Base-by-base conservation (phyloP, 352 stramenopile species). In the Phytopythium aichiense region DNA sequence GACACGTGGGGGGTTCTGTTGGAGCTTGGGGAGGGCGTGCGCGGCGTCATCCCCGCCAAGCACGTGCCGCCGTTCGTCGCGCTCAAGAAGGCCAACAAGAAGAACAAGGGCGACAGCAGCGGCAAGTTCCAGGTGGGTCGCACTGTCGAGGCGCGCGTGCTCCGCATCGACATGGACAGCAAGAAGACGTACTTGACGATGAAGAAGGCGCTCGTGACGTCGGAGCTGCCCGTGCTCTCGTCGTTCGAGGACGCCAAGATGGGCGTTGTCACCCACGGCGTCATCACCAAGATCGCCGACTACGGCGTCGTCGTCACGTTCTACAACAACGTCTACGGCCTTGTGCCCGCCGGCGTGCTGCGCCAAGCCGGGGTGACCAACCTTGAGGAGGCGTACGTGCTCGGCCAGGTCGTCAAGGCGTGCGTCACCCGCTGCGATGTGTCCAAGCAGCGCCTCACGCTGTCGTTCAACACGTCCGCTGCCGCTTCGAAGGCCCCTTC, bases 251-350 rank as follows among this genome's bases (percentile, higher is more conserved):
- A 92, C 45, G 79, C 92, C 0, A 85, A 74, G 46, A 74, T 87
- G 12, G 91, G 87, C 11, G 67, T 84, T 37, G 69, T 97, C 7
- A 82, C 79, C 3, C 84, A 92, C 56, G 95, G 96, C 16, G 98
- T 96, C 71, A 88, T 99, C 58, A 98, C 93, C 20, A 98, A 97
- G 67, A 89, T 98, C 45, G 92, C 94, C 59, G 79, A 96, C 25
- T 93, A 89, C 59, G 92, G 94, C 25, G 73, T 99, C 18, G 94
- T 95, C 59, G 91, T 99, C 30, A 98, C 84, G 45, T 99, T 99
- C 68, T 98, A 96, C 83, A 96, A 98, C 69, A 93, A 94, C 58
- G 92, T 98, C 28, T 96, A 98, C 68, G 96, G 96, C 30, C 73
- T 96, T 35, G 91, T 98, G 7, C 90, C 88, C 0, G 89, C 91